Conservation (phyloP, 1,284 basidiomycete genomes). For the Puccinia triticina region DNA sequence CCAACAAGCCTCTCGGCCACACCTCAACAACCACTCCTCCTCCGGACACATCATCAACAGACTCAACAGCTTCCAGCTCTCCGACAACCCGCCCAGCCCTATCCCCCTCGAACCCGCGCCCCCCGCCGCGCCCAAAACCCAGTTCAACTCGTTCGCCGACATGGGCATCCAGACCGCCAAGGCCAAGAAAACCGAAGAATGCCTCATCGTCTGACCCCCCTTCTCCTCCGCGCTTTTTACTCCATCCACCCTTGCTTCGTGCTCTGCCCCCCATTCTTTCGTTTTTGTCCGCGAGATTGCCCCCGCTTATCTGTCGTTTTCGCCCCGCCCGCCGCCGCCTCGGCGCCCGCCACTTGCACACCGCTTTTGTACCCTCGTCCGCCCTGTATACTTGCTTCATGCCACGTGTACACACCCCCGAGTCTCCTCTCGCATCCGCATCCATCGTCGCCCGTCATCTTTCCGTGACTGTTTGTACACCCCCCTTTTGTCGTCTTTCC, state of each 20-base stretch:
- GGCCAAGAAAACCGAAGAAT: slow-evolving; percentile 48
- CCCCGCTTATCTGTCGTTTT: too few relatives aligned
- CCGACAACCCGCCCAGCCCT: slow-evolving; percentile 15
- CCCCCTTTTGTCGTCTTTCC: too few relatives aligned
- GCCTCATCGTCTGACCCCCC: slow-evolving; percentile 15
- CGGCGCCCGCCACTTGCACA: too few relatives aligned
- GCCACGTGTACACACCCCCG: too few relatives aligned
- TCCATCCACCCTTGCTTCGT: not conserved
- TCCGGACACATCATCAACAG: slow-evolving; percentile 4
- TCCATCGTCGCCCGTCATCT: too few relatives aligned
- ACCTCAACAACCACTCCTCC: not conserved
- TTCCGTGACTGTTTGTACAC: too few relatives aligned
- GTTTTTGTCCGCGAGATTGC: too few relatives aligned
- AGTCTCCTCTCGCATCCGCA: too few relatives aligned
- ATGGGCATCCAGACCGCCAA: slow-evolving; percentile 50
- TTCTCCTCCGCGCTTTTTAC: not conserved
- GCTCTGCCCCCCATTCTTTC: not conserved
- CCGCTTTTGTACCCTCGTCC: too few relatives aligned
- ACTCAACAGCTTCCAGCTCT: slow-evolving; percentile 17
- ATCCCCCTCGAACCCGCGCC: not conserved
- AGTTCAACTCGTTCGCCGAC: slow-evolving; percentile 48
- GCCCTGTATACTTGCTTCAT: too few relatives aligned
- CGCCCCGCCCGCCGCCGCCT: too few relatives aligned
- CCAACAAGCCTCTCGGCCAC: not conserved
- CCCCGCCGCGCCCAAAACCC: not conserved